Evolutionary conservation across 306 rosid genomes (phyloP).

Genomic region (Trichosanthes cucumerina): DNA sequence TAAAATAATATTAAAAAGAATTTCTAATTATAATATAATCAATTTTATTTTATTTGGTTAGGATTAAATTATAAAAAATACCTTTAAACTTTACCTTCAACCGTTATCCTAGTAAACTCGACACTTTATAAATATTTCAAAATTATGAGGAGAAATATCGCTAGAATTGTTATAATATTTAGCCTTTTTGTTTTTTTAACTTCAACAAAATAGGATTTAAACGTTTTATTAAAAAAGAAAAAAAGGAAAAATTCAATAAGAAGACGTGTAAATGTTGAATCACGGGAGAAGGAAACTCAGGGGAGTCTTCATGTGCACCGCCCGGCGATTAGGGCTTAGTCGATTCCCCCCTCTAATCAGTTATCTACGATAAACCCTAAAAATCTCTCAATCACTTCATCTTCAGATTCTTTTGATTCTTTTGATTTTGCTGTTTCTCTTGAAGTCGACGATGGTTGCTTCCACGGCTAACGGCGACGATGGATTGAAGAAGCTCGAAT

Average conservation of each 20-base stretch:
- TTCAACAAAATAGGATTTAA: no score
- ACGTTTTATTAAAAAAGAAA: not conserved
- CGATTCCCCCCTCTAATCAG: not conserved
- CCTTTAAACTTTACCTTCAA: no score
- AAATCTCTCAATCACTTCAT: not conserved
- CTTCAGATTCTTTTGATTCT: not conserved
- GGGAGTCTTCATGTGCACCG: not conserved
- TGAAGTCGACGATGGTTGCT: constrained; percentile 23
- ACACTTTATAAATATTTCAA: no score
- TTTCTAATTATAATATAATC: no score
- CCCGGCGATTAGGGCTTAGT: not conserved
- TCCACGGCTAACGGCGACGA: constrained; percentile 20
- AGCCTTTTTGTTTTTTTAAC: no score
- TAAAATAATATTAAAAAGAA: no score
- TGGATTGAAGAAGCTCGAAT: constrained; percentile 56
- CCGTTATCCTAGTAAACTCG: no score
- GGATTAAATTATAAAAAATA: no score
- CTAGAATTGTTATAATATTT: no score
- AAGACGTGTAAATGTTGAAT: not conserved
- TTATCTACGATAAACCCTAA: not conserved
- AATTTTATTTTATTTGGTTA: no score
- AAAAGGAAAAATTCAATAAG: not conserved
- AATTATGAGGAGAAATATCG: no score
- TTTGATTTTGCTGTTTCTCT: constrained; percentile 10
- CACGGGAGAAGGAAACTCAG: not conserved